These are phyloP conservation scores for Groenewaldozyma salmanticensis DNA, from an alignment of 805 yeast species.

Conservation along the genomic window DNA sequence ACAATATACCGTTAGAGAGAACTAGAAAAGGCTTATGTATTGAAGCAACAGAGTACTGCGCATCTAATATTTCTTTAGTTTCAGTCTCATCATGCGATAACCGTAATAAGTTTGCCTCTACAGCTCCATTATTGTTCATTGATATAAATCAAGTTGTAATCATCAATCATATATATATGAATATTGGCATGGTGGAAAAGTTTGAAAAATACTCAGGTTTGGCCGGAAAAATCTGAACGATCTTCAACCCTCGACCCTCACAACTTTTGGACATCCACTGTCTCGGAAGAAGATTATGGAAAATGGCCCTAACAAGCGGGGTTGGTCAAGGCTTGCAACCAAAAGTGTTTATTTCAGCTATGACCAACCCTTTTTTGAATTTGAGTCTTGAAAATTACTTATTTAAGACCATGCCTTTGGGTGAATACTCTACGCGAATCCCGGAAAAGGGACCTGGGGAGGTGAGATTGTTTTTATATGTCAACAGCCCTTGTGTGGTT, in stretches of 20 bases:
- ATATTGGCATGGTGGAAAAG: no score
- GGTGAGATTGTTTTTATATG: conserved; percentile 59
- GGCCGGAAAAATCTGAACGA: not conserved
- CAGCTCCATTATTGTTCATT: no score
- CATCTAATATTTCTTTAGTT: conserved; percentile 27
- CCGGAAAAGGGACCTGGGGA: no score
- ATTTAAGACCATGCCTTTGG: conserved; percentile 51
- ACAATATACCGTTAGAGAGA: conserved; percentile 12
- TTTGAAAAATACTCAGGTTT: no score
- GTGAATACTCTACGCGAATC: conserved; percentile 1
- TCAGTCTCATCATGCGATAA: conserved; percentile 23
- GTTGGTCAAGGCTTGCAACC: no score
- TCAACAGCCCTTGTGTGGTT: conserved; percentile 79
- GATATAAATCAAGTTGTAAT: no score
- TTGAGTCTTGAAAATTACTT: conserved; percentile 75
- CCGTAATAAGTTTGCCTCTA: conserved; percentile 12
- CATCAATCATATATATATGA: no score
- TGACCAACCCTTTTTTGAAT: conserved; percentile 62
- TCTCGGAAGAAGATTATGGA: no score
- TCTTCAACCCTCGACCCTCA: no score
- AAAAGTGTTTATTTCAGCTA: conserved; percentile 42
- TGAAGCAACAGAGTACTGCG: conserved; percentile 29
- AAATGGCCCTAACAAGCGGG: no score
- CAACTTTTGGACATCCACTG: no score
- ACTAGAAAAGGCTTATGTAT: conserved; percentile 28